Conservation (phyloP, 139 green algal species). For the Spirogloea muscicola region DNA sequence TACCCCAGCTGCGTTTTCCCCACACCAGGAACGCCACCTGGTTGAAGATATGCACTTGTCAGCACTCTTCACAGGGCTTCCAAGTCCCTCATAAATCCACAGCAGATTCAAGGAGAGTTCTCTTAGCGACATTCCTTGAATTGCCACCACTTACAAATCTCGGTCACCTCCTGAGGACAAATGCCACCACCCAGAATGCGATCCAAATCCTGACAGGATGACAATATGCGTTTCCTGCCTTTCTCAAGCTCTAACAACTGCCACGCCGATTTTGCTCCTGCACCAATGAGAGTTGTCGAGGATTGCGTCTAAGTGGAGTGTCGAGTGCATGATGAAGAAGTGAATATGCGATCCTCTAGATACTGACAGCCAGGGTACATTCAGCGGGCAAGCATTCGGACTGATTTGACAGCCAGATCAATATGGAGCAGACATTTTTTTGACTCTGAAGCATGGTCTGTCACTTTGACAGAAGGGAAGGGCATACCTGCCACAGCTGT, state of each 20-base stretch:
- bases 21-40: slow-evolving; percentile 39
- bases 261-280: slow-evolving; percentile 35
- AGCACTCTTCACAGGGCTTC: neutral
- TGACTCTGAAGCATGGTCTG: neutral
- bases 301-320: too few relatives aligned
- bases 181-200: slow-evolving; percentile 30
- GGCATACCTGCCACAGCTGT: neutral
- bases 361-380: neutral
- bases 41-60: neutral
- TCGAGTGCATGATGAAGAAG: neutral
- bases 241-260: slow-evolving; percentile 29
- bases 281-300: too few relatives aligned
- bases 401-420: too few relatives aligned
- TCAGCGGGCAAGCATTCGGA: neutral
- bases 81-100: neutral
- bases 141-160: slow-evolving; percentile 31
- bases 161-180: slow-evolving; percentile 17
- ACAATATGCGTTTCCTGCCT: slow-evolving; percentile 4
- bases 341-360: neutral
- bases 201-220: slow-evolving; percentile 21
- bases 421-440: neutral
- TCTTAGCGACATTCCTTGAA: neutral
- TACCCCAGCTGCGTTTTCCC: slow-evolving; percentile 47
- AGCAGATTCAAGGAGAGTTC: neutral
- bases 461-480: too few relatives aligned